Evolutionary conservation across 2,329 filamentous ascomycete genomes (phyloP).

Genomic region (Claviceps purpurea): DNA sequence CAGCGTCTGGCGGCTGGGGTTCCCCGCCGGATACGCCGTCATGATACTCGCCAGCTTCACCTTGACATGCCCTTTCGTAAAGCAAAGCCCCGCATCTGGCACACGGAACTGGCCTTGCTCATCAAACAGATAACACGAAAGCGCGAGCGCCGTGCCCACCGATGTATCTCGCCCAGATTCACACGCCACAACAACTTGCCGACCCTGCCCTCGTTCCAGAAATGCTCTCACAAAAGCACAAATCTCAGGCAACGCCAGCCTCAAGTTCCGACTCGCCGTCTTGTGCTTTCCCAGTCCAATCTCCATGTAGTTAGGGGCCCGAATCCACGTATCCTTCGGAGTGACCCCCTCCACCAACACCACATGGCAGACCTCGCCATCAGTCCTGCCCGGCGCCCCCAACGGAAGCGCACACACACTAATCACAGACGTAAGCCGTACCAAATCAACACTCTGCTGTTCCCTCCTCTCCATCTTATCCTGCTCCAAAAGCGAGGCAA

Average conservation of each 20-base stretch:
- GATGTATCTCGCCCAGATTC: constrained; percentile 69
- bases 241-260: constrained; percentile 53
- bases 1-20: constrained; percentile 71
- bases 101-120: constrained; percentile 38
- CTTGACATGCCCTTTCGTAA: constrained; percentile 68
- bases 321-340: constrained; percentile 27
- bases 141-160: constrained; percentile 60
- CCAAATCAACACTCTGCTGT: no score
- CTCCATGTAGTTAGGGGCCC: constrained; percentile 28
- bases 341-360: constrained; percentile 29
- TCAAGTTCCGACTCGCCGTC: constrained; percentile 69
- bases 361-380: constrained; percentile 24
- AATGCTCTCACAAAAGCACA: constrained; percentile 37
- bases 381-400: background rate
- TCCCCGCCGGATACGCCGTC: constrained; percentile 62
- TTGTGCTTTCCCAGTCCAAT: constrained; percentile 62
- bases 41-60: constrained; percentile 72
- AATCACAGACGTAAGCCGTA: constrained; percentile 22
- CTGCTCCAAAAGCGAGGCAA: constrained; percentile 22
- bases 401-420: constrained; percentile 24
- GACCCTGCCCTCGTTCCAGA: constrained; percentile 12
- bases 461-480: background rate
- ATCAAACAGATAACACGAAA: constrained; percentile 62
- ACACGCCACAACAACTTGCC: constrained; percentile 49
- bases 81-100: constrained; percentile 13